Evolutionary conservation across 2,329 filamentous ascomycete species (phyloP), one percentile per base, ranked within the genome.

Genomic region (Alternaria triticimaculans): DNA sequence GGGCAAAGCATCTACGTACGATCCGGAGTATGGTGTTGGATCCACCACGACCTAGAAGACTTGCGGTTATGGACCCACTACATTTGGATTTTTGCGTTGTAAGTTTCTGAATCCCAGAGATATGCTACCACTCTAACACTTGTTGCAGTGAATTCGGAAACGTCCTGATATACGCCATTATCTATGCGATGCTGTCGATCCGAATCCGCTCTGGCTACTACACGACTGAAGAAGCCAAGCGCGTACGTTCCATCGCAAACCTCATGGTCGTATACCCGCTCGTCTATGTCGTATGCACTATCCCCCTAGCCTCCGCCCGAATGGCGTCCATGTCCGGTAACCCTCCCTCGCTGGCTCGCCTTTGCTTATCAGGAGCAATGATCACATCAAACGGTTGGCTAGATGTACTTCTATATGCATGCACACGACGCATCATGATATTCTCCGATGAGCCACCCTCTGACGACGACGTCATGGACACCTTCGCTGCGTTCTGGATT

Each of bases 211-310:
- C 60, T 11, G 75, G 76, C 55, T 81, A 81, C 68, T 81, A 79
- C 58, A 78, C 71, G 7, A 57, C 69, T 4, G 68, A 66, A 8
- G 74, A 78, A 53, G 77, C 77, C 25, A 68, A 75, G 28, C 77
- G 78, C 26, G 81, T 80, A 20, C 73, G 76, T 48, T 71, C 78
- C 25, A 82, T 85, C 46, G 79, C 84, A 6, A 82, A 87, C 9
- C 88, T 91, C 65, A 87, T 87, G 85, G 81, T 91, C 28, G 82
- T 90, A 8, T 92, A 92, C 64, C 90, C 90, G 0, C 72, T 90
- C 67, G 89, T 92, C 66, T 92, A 92, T 74, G 84, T 91, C 7
- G 70, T 90, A n/a, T 90, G 90, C 73, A 92, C 90, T 0, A 83
- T 89, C 0, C 90, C 90, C 0, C 82, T 92, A 1, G 89, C 89